Conservation (phyloP, 148 eudicot species). For the Cornus florida region DNA sequence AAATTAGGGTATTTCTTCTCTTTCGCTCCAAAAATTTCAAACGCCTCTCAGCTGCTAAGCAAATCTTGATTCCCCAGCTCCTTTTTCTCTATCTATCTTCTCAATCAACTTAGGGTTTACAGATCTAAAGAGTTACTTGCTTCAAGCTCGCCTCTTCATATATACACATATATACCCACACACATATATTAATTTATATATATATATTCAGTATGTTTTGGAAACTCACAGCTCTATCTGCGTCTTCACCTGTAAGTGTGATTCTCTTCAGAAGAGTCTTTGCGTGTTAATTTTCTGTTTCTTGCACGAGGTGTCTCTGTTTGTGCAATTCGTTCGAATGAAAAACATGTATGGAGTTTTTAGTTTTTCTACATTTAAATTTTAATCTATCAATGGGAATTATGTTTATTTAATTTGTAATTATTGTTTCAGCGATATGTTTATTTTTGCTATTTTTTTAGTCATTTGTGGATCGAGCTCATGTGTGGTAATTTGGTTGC, state of each 20-base stretch:
- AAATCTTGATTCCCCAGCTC: no score
- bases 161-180: neutral
- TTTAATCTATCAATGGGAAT: neutral
- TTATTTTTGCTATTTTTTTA: neutral
- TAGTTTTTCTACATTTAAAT: neutral
- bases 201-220: constrained; percentile 61
- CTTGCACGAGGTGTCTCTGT: neutral
- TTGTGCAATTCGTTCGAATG: constrained; percentile 1
- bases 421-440: neutral
- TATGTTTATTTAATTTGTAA: constrained; percentile 4
- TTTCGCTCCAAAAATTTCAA: no score
- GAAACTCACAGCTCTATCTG: constrained; percentile 77
- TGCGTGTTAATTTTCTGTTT: neutral
- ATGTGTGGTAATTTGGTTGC: no score
- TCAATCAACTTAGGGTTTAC: neutral
- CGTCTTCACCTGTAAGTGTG: constrained; percentile 80
- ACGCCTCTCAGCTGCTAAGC: no score
- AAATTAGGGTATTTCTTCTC: no score
- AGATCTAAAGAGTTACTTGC: neutral
- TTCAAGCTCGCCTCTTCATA: neutral
- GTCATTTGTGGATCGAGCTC: neutral
- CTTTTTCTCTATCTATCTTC: neutral
- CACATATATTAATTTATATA: neutral
- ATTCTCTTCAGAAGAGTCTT: no score
- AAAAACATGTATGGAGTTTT: neutral